A percentile compares a stretch with the other conserved stretches of the same genome.
These are phyloP conservation scores for Boletus sp. DNA, from an alignment of 768 basidiomycete genomes.

Conservation along the genomic window DNA sequence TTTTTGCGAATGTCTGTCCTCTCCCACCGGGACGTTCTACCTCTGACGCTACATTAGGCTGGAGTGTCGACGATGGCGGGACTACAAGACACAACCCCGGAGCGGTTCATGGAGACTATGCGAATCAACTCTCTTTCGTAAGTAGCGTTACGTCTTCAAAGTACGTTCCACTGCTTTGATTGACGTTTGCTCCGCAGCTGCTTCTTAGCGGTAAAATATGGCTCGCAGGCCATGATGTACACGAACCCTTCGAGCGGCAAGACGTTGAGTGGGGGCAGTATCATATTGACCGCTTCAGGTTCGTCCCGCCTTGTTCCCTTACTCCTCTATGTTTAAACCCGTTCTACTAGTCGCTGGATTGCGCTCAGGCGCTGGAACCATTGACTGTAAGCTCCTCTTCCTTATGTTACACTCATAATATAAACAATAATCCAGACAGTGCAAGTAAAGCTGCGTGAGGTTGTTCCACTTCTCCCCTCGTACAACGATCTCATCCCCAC, in stretches of 20 bases:
- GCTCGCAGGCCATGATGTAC: slow-evolving; percentile 76
- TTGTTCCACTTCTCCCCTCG: background rate
- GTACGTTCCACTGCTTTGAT: background rate
- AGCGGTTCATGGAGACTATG: slow-evolving; percentile 74
- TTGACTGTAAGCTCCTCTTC: slow-evolving; percentile 62
- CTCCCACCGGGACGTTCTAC: background rate
- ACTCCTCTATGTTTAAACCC: background rate
- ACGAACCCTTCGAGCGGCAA: slow-evolving; percentile 69
- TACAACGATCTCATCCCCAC: slow-evolving; percentile 4
- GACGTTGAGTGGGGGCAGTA: slow-evolving; percentile 68
- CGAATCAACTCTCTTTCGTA: slow-evolving; percentile 73
- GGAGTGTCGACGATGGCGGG: slow-evolving; percentile 50
- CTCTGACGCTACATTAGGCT: slow-evolving; percentile 46
- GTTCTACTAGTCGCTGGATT: slow-evolving; percentile 72
- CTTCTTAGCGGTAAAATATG: slow-evolving; percentile 88
- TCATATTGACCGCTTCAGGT: slow-evolving; percentile 87
- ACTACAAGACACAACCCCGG: slow-evolving; percentile 55
- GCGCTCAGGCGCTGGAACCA: slow-evolving; percentile 75
- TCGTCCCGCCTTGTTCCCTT: slow-evolving; percentile 22
- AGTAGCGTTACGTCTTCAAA: slow-evolving; percentile 11
- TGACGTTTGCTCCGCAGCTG: slow-evolving; percentile 47
- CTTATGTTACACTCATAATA: background rate
- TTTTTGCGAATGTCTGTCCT: slow-evolving; percentile 84
- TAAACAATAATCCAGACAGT: slow-evolving; percentile 56
- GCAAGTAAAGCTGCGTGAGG: slow-evolving; percentile 91